Conservation (phyloP, 2,329 filamentous ascomycete genomes). For the Lithohypha guttulata region DNA sequence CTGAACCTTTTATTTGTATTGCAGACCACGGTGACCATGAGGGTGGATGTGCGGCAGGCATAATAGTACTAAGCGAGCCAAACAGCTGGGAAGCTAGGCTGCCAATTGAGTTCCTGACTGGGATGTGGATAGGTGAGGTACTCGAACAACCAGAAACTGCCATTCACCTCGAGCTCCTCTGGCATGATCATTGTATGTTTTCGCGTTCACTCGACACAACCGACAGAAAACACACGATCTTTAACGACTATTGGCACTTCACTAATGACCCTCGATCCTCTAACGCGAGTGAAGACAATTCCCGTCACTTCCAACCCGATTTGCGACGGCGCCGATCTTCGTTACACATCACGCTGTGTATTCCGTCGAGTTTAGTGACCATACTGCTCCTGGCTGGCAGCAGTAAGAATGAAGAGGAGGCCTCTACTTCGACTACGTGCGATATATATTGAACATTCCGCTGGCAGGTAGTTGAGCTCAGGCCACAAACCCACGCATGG, state of each 20-base stretch:
- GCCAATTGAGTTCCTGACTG: too few species aligned
- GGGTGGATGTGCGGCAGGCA: too few species aligned
- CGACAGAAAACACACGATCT: too few species aligned
- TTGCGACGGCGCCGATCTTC: conserved; percentile 5
- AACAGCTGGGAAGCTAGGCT: too few species aligned
- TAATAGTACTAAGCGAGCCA: too few species aligned
- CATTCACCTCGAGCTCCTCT: background rate
- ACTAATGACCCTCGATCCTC: background rate
- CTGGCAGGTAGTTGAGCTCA: conserved; percentile 1
- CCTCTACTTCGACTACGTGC: conserved; percentile 2
- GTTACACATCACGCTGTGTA: background rate
- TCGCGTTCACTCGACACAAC: too few species aligned
- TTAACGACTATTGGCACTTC: background rate
- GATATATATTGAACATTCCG: conserved; percentile 7
- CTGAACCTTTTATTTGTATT: background rate
- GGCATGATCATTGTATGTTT: background rate
- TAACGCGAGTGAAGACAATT: background rate
- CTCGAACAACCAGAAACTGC: background rate
- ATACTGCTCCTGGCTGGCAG: background rate
- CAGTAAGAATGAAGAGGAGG: conserved; percentile 10
- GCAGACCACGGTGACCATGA: too few species aligned
- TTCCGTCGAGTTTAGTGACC: background rate
- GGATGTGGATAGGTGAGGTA: too few species aligned
- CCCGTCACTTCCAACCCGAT: background rate
- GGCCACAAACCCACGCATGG: conserved; percentile 14